Evolutionary conservation across 108 stramenopile genomes (phyloP), one percentile per base, ranked within the genome.

Genomic region (Fragilaria crotonensis): DNA sequence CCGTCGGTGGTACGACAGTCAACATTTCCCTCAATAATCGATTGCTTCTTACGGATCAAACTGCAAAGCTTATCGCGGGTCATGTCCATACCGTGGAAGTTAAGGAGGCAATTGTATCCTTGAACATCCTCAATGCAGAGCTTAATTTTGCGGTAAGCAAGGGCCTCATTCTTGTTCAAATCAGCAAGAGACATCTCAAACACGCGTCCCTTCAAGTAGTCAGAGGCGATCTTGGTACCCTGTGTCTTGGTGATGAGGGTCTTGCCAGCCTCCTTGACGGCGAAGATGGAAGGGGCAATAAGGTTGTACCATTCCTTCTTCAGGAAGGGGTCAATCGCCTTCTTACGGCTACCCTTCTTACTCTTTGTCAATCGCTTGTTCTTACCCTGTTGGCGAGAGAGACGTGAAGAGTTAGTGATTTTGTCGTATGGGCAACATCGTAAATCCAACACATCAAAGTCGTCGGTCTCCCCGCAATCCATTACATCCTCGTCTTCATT

Each of bases 1-100:
- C 97, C 97, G 62, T 99, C 99, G 45, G 97, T 98, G 57, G 99
- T 99, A 63, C 92, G 85, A 59, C 89, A 92, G 60, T 99, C 99
- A n/a, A 98, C 97, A 65, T 82, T 83, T 32, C 78, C 97, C 80
- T 99, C 99, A 79, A 99, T 95, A 60, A 98, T 92, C 48, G 94
- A 90, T 72, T 97, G 96, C 91, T 95, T 96, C 95, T 99, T 99
- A 75, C 95, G 90, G 86, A 99, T 97, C 62, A 99, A 80, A 52
- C 84, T 85, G 91, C 93, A 95, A 33, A 99, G 85, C 90, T 99
- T 99, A 68, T 99, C 99, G 56, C 97, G 94, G 72, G 99, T 99
- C 92, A 98, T 93, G 80, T 96, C 96, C 97, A 99, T 97, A 25
- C 99, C 99, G 73, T 98, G 96, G 78, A 99, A 99, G 85, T 97